Evolutionary conservation across 83 land plant species (phyloP), one percentile per base, ranked within the genome.

Genomic region (Picea abies): DNA sequence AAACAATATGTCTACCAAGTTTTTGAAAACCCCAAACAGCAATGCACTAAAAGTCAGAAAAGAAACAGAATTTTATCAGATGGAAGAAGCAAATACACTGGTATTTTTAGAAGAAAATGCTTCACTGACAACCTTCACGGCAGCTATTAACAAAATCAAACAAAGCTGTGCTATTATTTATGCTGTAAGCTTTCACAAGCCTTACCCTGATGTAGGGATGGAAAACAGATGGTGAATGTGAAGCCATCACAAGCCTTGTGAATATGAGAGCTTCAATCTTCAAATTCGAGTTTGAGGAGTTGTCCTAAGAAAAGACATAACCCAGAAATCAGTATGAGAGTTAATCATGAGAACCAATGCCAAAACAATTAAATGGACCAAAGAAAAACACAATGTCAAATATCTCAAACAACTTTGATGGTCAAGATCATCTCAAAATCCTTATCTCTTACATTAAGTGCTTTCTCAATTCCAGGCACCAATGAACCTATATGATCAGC

Each of bases 181-280:
- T 10, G 73, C 19, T 39, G 32, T 29, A 67, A 67, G 71, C 5
- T 14, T 39, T 32, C 17, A 16, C 17, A 72, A 67, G 49, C 26
- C 17, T 82, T 86, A 96, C 99, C 94, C 93, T 86, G 22, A 98
- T 87, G 80, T 96, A 90, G 58, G 98, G 98, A 81, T 96, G 97
- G 85, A 98, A 98, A 73, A 93, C 98, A 76, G 94, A 77, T 61
- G 99, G 93, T 60, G 97, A 89, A 89, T 98, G 97, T 41, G 97
- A 96, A 67, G 94, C 86, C 96, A 98, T 87, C 26, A 98, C 99
- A 70, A 98, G 88, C 92, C 99, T 88, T 25, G 96, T 93, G 60
- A 98, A 98, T 19, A 88, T 85, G 84, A 98, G 93, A 25, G 99
- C 99, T 77, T 98, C 99, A 83, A 96, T 98, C 84, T 98, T 98